phyloP scores from a whole-genome alignment of 225 moss, liverwort and hornwort species.

The Physcomitrellopsis africana region DNA sequence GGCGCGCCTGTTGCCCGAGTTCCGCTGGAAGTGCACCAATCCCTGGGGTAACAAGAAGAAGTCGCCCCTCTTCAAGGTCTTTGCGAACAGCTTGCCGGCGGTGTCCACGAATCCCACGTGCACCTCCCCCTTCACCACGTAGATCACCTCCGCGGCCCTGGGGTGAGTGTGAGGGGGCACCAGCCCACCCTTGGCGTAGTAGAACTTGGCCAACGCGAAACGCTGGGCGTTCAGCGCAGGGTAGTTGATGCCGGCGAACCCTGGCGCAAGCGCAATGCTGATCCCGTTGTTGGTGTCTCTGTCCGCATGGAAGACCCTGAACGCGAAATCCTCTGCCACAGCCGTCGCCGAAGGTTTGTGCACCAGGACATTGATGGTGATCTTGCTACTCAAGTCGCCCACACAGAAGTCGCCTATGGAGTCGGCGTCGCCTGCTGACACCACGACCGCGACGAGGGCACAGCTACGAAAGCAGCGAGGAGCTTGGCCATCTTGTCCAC shows the following conservation, averaged over 20 bases:
- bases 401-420: slow-evolving; percentile 41
- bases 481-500: slow-evolving; percentile 34
- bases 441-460: neutral
- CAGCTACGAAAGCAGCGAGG: neutral
- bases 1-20: neutral
- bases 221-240: too few species aligned
- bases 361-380: slow-evolving; percentile 21
- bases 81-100: neutral
- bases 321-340: slow-evolving; percentile 14
- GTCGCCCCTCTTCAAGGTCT: neutral
- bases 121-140: neutral
- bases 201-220: too few species aligned
- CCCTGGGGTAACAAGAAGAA: neutral
- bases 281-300: too few species aligned
- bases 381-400: slow-evolving; percentile 31
- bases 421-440: slow-evolving; percentile 18
- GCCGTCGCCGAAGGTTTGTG: slow-evolving; percentile 26
- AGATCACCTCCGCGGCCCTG: neutral
- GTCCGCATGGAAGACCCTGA: neutral
- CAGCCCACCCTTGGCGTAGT: neutral
- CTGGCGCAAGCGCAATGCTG: too few species aligned
- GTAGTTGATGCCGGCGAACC: too few species aligned
- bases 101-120: neutral
- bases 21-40: neutral
- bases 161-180: slow-evolving; percentile 12